Conservation (phyloP, 2,329 filamentous ascomycete genomes). For the Basipetospora chlamydospora region DNA sequence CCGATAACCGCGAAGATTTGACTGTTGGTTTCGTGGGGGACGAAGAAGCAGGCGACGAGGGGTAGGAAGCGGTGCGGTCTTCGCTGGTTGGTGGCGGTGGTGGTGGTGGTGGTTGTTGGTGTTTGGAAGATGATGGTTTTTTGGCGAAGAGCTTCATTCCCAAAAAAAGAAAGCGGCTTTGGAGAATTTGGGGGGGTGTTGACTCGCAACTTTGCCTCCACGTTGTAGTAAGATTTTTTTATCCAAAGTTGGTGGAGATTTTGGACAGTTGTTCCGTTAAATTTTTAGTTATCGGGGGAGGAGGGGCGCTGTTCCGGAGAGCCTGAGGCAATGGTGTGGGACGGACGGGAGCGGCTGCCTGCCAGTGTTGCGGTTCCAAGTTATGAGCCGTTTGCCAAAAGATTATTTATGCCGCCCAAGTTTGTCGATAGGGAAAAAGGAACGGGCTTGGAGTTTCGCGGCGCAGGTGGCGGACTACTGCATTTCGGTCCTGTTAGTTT, state of each 20-base stretch:
- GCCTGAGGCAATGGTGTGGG: constrained; percentile 2
- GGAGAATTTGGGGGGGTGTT: neutral
- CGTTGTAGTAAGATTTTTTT: constrained; percentile 1
- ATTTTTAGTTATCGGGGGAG: constrained; percentile 6
- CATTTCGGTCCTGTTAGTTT: too few relatives aligned
- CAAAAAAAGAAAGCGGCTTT: neutral
- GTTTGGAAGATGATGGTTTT: constrained; percentile 4
- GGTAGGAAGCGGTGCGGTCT: neutral
- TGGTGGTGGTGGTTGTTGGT: constrained; percentile 2
- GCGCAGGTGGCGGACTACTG: too few relatives aligned
- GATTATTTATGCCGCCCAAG: too few relatives aligned
- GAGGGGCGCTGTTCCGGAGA: neutral
- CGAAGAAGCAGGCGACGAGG: neutral
- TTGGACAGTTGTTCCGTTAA: neutral
- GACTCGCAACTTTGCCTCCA: too few relatives aligned
- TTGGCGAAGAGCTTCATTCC: constrained; percentile 7
- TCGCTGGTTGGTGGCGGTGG: neutral
- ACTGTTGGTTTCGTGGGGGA: constrained; percentile 5
- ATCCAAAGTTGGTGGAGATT: neutral
- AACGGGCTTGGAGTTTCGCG: neutral
- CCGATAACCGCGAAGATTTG: constrained; percentile 15
- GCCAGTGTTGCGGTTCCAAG: constrained; percentile 1
- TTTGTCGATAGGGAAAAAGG: neutral
- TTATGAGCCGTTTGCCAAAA: constrained; percentile 4
- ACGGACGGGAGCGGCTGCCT: too few relatives aligned